Base-by-base conservation (phyloP, 2,329 filamentous ascomycete genomes). In the Thelonectria rubi region DNA sequence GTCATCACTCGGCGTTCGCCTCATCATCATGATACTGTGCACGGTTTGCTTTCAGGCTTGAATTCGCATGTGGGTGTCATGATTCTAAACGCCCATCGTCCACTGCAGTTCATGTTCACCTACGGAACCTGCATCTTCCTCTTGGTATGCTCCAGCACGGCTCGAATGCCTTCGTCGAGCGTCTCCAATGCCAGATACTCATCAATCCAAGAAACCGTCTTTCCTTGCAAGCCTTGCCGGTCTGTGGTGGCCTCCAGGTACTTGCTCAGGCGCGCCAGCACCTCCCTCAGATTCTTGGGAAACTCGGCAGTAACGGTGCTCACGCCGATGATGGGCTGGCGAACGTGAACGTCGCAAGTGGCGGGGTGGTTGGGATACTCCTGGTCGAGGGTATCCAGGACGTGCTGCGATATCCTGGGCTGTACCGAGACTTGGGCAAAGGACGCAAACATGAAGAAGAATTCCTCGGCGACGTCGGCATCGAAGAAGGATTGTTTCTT, bases 381-480 rank as follows among this genome's bases (percentile, higher is more conserved):
- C 65, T 86, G 78, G 43, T 82, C 79, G 79, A 97, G 85, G 42
- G 80, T 80, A 48, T 86, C 83, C 43, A 95, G 77, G 49, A 97
- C 89, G 75, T 96, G 91, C 65, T 90, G 84, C 40, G 94, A 79
- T 42, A 97, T 86, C 70, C 80, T 88, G 11, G 79, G 75, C 56
- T 90, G 83, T 57, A 89, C 89, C 1, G 88, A 84, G 30, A 93
- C 80, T 42, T 86, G 79, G 18, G 83, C 80, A 75, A 97, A 97
- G 6, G 83, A 80, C 2, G 87, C 82, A 66, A 97, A 91, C 79
- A 96, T 85, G 71, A 91, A 81, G 77, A 95, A 98, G 78, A 97
- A 97, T 20, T 85, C 80, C 70, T 90, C 88, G 3, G 88, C 92
- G 7, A 93, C 83, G 1, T 81, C 79, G 2, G 88, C 78, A 62